Base-by-base conservation (phyloP, 768 basidiomycete species). In the Mycena polygramma region DNA sequence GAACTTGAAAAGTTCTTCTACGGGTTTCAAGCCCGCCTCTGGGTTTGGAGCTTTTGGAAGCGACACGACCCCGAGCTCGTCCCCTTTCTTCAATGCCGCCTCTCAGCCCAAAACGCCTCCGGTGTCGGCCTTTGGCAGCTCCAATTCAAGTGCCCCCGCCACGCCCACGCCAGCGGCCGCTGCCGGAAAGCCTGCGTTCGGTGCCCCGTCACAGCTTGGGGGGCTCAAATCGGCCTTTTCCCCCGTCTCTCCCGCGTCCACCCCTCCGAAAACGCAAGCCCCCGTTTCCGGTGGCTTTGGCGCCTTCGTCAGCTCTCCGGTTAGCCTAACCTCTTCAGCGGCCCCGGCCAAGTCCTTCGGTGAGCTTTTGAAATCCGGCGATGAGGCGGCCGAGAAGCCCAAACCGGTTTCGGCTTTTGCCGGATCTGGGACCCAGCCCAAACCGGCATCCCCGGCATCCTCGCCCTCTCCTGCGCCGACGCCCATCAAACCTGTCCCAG, bases 351-450 rank as follows among this genome's bases (percentile, higher is more conserved):
- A 85, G 72, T 88, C 92, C 0, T 94, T 92, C 72, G 79, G 82
- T n/a, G 90, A 93, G 36, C 75, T 93, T 54, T 79, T 93, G 66
- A 87, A 89, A 75, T 77, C 72, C 19, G 81, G 75, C 52, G 81
- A 79, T 53, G 76, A 76, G 22, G 77, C 79, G 24, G 55, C 68
- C 30, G 75, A 77, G 63, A 81, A 75, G 41, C 71, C 77, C 9
- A 70, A 76, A 13, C 77, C 76, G 26, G 51, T 70, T 2, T 65
- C 63, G 37, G 57, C 61, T 53, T 52, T 65, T 24, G 48, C 52
- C 54, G 54, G 52, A 13, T 53, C n/a, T 46, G 22, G 57, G 36
- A 30, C 65, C 13, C n/a, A 45, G 36, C 17, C 60, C 39, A 53
- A 61, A 10, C 53, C 20, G 43, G 48, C 14, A 49, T 41, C 55